phyloP scores from a whole-genome alignment of 1,284 basidiomycete species.

The Phellopilus nigrolimitatus region DNA sequence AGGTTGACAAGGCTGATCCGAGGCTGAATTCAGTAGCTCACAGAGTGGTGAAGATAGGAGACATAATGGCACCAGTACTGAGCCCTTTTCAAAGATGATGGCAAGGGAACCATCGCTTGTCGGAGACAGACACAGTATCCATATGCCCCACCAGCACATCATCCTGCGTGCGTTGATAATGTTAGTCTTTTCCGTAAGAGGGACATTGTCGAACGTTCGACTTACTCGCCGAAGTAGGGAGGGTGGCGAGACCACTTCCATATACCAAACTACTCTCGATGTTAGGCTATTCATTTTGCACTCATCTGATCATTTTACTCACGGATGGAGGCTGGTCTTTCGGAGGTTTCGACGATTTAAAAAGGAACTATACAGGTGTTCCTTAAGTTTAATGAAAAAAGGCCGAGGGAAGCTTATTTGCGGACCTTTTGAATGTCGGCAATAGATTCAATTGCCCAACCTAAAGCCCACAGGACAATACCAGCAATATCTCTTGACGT shows the following conservation, averaged over 20 bases:
- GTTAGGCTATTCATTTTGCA: background rate
- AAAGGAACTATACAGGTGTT: constrained; percentile 49
- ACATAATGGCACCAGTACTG: constrained; percentile 56
- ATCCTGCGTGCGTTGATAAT: constrained; percentile 39
- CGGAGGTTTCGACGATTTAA: constrained; percentile 49
- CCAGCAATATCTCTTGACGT: constrained; percentile 65
- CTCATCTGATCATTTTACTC: constrained; percentile 16
- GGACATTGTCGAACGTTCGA: constrained; percentile 21
- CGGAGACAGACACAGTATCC: constrained; percentile 58
- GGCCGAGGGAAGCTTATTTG: background rate
- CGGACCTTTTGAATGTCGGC: constrained; percentile 64
- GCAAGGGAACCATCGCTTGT: constrained; percentile 42
- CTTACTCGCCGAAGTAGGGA: constrained; percentile 73
- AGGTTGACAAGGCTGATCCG: background rate
- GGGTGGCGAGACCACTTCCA: constrained; percentile 68
- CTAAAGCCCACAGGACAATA: constrained; percentile 60
- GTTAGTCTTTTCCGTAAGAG: background rate
- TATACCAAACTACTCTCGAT: constrained; percentile 38
- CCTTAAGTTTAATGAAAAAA: background rate
- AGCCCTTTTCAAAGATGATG: constrained; percentile 42
- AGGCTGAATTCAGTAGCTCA: constrained; percentile 31
- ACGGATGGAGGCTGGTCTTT: constrained; percentile 49
- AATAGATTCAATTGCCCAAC: constrained; percentile 55
- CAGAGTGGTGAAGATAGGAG: constrained; percentile 64
- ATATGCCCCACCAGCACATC: constrained; percentile 71